Base-by-base conservation (phyloP, 148 eudicot genomes). In the Spergularia marina region DNA sequence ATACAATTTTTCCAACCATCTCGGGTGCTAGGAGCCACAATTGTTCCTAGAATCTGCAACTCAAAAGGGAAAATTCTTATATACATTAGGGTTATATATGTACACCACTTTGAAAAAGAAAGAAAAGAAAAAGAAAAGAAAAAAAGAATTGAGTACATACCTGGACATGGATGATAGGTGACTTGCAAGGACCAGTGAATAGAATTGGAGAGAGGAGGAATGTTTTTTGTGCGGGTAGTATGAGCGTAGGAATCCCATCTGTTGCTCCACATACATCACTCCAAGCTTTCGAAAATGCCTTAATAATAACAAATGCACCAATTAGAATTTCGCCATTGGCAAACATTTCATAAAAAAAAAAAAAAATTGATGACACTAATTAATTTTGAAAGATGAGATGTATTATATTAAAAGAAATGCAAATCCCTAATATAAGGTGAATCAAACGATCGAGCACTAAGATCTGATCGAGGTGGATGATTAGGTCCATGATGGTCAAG, bases 201-300 rank as follows among this genome's bases (percentile, higher is more conserved):
- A 55, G 4, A 9, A n/a, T 56, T 4, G 78, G 65, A 65, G 64
- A 3, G 18, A 66, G 11, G 59, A 55, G 66, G 65, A 75, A 75
- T 14, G 65, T 66, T n/a, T 40, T 58, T 15, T 2, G 65, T 9
- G 5, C 41, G 2, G 78, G 78, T 36, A 75, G 17, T 1, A 9
- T 20, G 1, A 75, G 63, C 0, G 72, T 66, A 2, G 78, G 54
- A 34, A 44, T 20, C 62, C 49, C 11, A 16, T 1, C 39, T 12
- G 17, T 51, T 3, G 40, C 40, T 53, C 23, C 65, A 55, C 78
- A 75, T 18, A 23, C 78, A 2, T 40, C 72, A 53, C 12, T 10
- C 78, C 78, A 75, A 20, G 78, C 78, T 75, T 75, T 65, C 8
- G 15, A 18, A 54, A 75, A 75, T 75, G 78, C 78, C 78, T 75